Base-by-base conservation (phyloP, 495 filamentous ascomycete genomes). In the Neurospora sp. region DNA sequence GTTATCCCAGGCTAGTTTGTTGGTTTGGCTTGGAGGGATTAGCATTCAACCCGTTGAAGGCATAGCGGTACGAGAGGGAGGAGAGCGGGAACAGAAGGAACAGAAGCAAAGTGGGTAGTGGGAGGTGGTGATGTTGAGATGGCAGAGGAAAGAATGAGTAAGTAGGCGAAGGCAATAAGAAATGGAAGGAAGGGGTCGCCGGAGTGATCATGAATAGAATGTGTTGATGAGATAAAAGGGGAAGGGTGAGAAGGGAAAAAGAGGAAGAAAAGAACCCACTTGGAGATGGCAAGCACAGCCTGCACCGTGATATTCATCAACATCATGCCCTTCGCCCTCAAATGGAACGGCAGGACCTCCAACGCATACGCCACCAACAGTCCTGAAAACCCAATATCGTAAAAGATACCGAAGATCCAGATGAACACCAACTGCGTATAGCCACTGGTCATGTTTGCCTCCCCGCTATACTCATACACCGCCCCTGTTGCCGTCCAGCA, bases 311-410 rank as follows among this genome's bases (percentile, higher is more conserved):
- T 83, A 75, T 88, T 87, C 79, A 89, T 87, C 70, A 89, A 82
- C 79, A 91, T 89, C 82, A 91, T 88, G 53, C 90, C 90, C 83
- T 92, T 93, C 53, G 90, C 89, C 20, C 90, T 87, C 72, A 92
- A 83, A 65, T 87, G 85, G 82, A 89, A 93, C 0, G 90, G 90
- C 14, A 90, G 81, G 41, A 92, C 88, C 81, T 92, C 90, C 38
- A 90, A 83, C 0, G 88, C 86, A 74, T 91, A 91, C 39, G 89
- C 87, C 69, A 90, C 86, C 40, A 91, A 82, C 70, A 92, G 81
- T 61, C 89, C 87, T 3, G 88, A 88, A 79, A 88, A 89, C 69
- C 86, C 86, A 70, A 89, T 86, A 73, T 87, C 85, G 78, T 90
- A 90, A 73, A 84, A 88, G 75, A 88, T 82, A 38, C 86, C 84